Base-by-base conservation (phyloP, 1,284 basidiomycete genomes). In the Cystobasidium pallidum region DNA sequence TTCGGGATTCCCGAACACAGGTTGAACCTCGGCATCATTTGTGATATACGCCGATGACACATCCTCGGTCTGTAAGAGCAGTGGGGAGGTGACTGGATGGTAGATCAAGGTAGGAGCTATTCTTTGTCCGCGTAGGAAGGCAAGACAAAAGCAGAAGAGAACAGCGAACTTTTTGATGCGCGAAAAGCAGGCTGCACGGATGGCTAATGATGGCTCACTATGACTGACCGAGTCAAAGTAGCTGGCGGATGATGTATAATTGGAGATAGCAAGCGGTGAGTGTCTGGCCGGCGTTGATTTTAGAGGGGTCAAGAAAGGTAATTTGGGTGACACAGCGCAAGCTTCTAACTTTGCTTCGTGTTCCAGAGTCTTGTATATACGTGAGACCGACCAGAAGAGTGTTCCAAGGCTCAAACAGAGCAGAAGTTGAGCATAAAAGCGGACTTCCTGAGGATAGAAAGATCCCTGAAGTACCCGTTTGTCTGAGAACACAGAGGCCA, bases 51-150 rank as follows among this genome's bases (percentile, higher is more conserved):
- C 2, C 41, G 19, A 45, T 30, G 17, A 26, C n/a, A 19, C 26
- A 30, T 8, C 43, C 19, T 21, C 19, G 13, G 30, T 13, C n/a
- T 11, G 28, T 6, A 41, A 13, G 13, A 71, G 45, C 3, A 32
- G n/a, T 26, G 68, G 68, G 0, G 68, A 71, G 39, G 63, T 49
- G 47, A 54, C 68, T 30, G 68, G 58, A 57, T 71, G 68, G 21
- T 71, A 71, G 10, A 63, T 45, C 13, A 71, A 59, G 0, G 68
- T 71, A 19, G 30, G 19, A 8, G 28, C 15, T 32, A 71, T 26
- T n/a, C 57, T 30, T 49, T 71, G 68, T n/a, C 43, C 24, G 19
- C 45, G 45, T 26, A 71, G 13, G 39, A 71, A 71, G 15, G 61
- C 59, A n/a, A 64, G 6, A 17, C 41, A 41, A 39, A 71, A 71